Percentiles rank a stretch among this genome's conserved stretches.
These are phyloP conservation scores for Lichtheimia ramosa DNA, from an alignment of 371 early-diverging fungal genomes.

Conservation along the genomic window DNA sequence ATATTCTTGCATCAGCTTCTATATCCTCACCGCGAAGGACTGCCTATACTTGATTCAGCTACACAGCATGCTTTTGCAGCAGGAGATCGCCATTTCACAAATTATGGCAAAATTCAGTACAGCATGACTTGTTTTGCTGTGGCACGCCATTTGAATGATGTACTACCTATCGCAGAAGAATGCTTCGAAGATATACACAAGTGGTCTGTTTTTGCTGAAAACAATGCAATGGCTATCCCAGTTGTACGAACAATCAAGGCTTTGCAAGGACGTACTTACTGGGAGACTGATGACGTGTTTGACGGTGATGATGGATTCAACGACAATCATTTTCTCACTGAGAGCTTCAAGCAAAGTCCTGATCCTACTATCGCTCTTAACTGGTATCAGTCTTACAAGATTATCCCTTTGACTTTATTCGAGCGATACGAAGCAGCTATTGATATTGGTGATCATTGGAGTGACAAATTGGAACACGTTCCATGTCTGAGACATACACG, in stretches of 20 bases:
- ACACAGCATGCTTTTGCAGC: constrained; percentile 16
- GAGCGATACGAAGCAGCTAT: constrained; percentile 40
- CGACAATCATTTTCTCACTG: constrained; percentile 35
- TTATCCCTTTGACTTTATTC: constrained; percentile 38
- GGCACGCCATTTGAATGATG: constrained; percentile 21
- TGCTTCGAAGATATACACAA: constrained; percentile 38
- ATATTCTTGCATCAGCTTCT: constrained; percentile 32
- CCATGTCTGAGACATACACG: constrained; percentile 39
- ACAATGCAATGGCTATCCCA: constrained; percentile 29
- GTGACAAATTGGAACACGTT: constrained; percentile 24
- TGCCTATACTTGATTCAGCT: constrained; percentile 12
- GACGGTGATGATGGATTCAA: constrained; percentile 48
- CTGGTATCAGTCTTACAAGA: constrained; percentile 40
- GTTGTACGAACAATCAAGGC: constrained; percentile 41
- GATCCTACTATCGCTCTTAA: constrained; percentile 28
- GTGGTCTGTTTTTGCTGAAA: constrained; percentile 36
- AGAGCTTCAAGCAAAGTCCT: constrained; percentile 30
- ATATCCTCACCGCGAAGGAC: constrained; percentile 23
- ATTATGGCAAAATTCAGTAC: constrained; percentile 30
- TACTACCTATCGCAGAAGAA: constrained; percentile 27
- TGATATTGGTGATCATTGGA: constrained; percentile 24
- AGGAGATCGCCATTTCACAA: constrained; percentile 43
- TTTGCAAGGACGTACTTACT: constrained; percentile 38
- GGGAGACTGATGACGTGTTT: constrained; percentile 23
- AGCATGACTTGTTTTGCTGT: constrained; percentile 18